Conservation (phyloP, 345 rosid species). For the Eucalyptus victrix region DNA sequence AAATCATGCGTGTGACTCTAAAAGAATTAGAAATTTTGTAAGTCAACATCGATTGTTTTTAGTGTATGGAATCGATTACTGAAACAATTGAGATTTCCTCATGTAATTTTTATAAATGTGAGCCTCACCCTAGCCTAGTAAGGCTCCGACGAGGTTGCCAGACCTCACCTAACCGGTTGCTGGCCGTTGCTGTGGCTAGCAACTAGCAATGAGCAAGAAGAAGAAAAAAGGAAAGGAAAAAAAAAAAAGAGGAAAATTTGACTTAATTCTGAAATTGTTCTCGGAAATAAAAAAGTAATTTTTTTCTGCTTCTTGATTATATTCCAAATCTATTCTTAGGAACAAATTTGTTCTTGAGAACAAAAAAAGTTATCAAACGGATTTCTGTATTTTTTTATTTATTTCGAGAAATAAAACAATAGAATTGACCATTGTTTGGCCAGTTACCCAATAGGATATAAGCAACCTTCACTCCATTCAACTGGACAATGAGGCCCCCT, state of each 20-base stretch:
- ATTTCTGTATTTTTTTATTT: no score
- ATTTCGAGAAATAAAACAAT: rapidly evolving
- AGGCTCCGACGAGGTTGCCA: rapidly evolving
- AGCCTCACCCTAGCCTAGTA: not conserved
- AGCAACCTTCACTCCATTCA: not conserved
- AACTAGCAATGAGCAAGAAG: no score
- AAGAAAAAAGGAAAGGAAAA: no score
- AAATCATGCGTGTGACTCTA: not conserved
- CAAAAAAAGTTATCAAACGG: no score
- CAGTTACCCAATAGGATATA: rapidly evolving
- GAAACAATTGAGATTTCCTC: no score
- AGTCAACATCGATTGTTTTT: not conserved
- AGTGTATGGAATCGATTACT: not conserved
- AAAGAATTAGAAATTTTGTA: not conserved
- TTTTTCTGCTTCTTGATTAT: no score
- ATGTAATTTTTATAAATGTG: not conserved
- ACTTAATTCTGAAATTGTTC: no score
- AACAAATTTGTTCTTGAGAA: no score
- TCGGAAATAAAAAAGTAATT: no score
- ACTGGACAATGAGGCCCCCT: not conserved
- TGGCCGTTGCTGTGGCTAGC: rapidly evolving
- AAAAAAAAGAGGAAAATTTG: no score
- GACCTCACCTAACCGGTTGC: no score
- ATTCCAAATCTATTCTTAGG: no score
- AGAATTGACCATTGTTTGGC: rapidly evolving